Base-by-base conservation (phyloP, 805 yeast genomes). In the Helenozyma rhizophorensis region DNA sequence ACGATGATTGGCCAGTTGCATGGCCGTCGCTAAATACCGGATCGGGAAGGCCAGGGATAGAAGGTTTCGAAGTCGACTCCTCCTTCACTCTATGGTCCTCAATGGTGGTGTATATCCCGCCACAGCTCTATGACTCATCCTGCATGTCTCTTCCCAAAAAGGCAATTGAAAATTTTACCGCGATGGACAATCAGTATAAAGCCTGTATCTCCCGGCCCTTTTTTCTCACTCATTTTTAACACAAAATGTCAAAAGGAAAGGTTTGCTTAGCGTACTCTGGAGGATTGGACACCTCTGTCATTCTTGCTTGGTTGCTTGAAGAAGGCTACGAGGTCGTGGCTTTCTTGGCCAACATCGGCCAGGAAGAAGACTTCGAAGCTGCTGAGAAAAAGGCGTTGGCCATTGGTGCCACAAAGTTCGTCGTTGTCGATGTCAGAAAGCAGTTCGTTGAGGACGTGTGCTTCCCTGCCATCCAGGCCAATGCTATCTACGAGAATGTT, bases 251-350 rank as follows among this genome's bases (percentile, higher is more conserved):
- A 32, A 90, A 93, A 68, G 98, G 98, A 60, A 90, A 90, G 72
- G 98, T 93, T 63, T 93, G 98, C 77, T 78, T 93, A 62, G 98
- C 98, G 36, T 93, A 93, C 73, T 93, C 97, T 32, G 98, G 98
- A 55, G 98, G 98, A 72, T 77, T 93, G 54, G 98, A 93, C 61
- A 93, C 98, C 74, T 89, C 97, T 17, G 84, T 93, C 43, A 93
- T 93, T 55, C 79, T 93, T 49, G 98, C 98, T 29, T 93, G 98
- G 98, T 78, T 93, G 62, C 75, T 93, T 48, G 98, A 93, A 65
- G 78, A 93, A 70, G 98, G 97, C 44, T 93, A 90, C 67, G 98
- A 93, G 68, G 98, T 93, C 39, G 81, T 93, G 58, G 97, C 97
- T 36, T 93, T 93, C 73, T 78, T 93, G 81, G 98, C 98, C 58